Evolutionary conservation across 306 rosid genomes (phyloP), one percentile per base, ranked within the genome.

Genomic region (Malus domestica): DNA sequence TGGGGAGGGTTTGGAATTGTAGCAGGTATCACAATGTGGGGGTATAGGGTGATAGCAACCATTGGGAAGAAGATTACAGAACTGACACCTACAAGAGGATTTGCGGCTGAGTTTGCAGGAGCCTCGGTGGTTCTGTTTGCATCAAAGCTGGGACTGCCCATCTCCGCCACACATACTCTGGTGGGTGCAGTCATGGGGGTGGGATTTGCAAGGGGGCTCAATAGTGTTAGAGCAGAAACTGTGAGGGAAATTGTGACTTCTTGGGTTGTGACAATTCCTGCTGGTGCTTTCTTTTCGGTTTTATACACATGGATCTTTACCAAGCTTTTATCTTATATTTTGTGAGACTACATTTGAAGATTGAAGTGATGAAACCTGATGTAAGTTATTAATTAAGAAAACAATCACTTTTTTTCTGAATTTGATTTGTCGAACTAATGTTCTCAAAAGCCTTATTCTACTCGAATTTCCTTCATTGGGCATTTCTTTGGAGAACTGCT

Each of bases 111-210:
- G 85, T 92, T 96, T 80, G 98, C 99, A 16, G 99, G 98, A 4
- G 99, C 99, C 35, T 92, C 91, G 10, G 97, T 95, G 67, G 99
- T 95, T 80, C 81, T 95, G 29, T 86, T 82, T 82, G 99, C 99
- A 27, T 95, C 99, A 1, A 92, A 90, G 77, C 85, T 95, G 23
- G 97, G 91, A 18, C 70, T 90, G 13, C 98, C 99, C 2, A 95
- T 95, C 79, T 92, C 99, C 4, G 98, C 93, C 69, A 92, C 99
- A 3, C 99, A 95, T 74, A 92, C 99, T 22, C 83, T 95, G 64
- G 99, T 92, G 8, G 98, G 99, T 64, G 99, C 99, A 16, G 99
- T 95, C 40, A 95, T 95, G 99, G 99, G 99, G 5, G 99, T 95
- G 6, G 99, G 99, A 19, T 92, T 95, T 72, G 99, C 99, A 10